These are phyloP conservation scores for Phytophthora colocasiae DNA, from an alignment of 352 stramenopile species.

Conservation along the genomic window DNA sequence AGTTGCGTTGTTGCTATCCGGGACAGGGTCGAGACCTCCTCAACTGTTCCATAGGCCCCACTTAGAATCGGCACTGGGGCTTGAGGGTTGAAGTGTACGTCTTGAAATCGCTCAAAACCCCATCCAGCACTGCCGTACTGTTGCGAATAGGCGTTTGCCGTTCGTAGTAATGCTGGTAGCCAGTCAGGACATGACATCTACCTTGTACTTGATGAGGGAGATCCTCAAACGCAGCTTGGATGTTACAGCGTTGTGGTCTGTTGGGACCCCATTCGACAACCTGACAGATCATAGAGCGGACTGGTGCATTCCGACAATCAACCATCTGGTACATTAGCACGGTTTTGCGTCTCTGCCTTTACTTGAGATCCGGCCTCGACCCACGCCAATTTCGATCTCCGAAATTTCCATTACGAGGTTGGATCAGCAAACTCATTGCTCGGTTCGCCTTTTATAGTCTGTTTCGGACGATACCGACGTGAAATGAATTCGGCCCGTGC, in stretches of 20 bases:
- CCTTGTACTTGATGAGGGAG: conserved; percentile 56
- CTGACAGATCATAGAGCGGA: conserved; percentile 40
- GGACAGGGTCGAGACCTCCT: conserved; percentile 34
- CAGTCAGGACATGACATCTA: conserved; percentile 49
- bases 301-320: conserved; percentile 66
- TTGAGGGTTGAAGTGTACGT: conserved; percentile 41
- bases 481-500: conserved; percentile 80
- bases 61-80: conserved; percentile 49
- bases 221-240: conserved; percentile 56
- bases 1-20: conserved; percentile 21
- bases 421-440: conserved; percentile 49
- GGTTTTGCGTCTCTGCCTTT: conserved; percentile 53
- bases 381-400: conserved; percentile 62
- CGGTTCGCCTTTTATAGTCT: conserved; percentile 49
- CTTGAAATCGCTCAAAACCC: conserved; percentile 40
- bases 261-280: conserved; percentile 29
- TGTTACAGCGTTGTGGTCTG: conserved; percentile 40
- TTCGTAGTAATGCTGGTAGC: conserved; percentile 51
- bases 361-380: conserved; percentile 57
- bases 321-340: conserved; percentile 52
- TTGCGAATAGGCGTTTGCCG: conserved; percentile 38
- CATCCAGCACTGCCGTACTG: conserved; percentile 24
- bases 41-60: conserved; percentile 35
- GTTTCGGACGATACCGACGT: conserved; percentile 85
- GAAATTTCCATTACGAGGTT: conserved; percentile 51